Percentiles rank a stretch among this genome's conserved stretches.
Conservation (phyloP, 768 basidiomycete genomes). For the Lactarius sanguifluus region DNA sequence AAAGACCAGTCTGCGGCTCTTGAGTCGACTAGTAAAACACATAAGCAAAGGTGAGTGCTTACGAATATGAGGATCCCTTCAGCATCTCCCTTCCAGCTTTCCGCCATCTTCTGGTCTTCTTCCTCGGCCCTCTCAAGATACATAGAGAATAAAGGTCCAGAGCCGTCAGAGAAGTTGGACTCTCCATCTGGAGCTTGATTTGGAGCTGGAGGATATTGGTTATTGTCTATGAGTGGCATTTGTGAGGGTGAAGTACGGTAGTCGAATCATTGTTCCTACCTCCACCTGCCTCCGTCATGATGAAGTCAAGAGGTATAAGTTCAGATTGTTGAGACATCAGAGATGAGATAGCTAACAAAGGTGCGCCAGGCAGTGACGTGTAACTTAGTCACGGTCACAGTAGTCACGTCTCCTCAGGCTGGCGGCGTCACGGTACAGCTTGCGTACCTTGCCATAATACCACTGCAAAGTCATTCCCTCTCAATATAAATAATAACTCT, state of each 20-base stretch:
- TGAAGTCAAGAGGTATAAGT: too few relatives aligned
- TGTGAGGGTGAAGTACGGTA: background rate
- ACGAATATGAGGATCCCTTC: constrained; percentile 15
- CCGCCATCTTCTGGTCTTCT: constrained; percentile 5
- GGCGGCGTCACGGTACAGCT: too few relatives aligned
- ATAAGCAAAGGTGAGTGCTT: background rate
- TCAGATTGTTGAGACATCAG: too few relatives aligned
- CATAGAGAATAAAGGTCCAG: constrained; percentile 12
- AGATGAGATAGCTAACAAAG: too few relatives aligned
- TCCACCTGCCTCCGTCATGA: too few relatives aligned
- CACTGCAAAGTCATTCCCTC: too few relatives aligned
- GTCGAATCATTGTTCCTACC: background rate
- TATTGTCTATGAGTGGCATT: background rate
- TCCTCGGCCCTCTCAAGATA: constrained; percentile 1
- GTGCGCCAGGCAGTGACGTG: too few relatives aligned
- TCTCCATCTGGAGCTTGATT: too few relatives aligned
- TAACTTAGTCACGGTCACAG: too few relatives aligned
- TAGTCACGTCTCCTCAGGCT: too few relatives aligned
- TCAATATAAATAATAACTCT: too few relatives aligned
- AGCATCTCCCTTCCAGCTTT: constrained; percentile 14
- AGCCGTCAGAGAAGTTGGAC: constrained; percentile 5
- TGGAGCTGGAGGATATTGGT: background rate
- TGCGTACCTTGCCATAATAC: too few relatives aligned
- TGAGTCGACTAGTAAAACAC: background rate
- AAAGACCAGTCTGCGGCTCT: constrained; percentile 10